These are phyloP conservation scores for Xylaria sp. DNA, from an alignment of 2,329 filamentous ascomycete genomes.

Conservation along the genomic window DNA sequence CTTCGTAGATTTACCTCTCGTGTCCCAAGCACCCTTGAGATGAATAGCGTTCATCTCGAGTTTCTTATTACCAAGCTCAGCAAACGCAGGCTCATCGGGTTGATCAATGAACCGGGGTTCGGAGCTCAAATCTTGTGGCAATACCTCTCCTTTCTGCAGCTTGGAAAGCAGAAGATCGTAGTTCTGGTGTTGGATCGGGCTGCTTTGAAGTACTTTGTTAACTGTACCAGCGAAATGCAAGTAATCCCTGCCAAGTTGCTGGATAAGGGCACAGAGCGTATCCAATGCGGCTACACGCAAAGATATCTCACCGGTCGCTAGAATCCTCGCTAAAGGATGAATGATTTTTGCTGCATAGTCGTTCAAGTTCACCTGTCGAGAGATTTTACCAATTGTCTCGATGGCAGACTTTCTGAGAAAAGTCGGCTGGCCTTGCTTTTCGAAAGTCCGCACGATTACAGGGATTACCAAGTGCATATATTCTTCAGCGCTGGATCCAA, in stretches of 20 bases:
- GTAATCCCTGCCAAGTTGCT: conserved; percentile 95
- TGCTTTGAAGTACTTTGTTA: conserved; percentile 82
- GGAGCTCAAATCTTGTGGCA: conserved; percentile 94
- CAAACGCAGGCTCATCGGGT: conserved; percentile 81
- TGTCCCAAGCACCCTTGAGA: conserved; percentile 96
- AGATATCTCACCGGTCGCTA: conserved; percentile 76
- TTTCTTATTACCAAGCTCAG: conserved; percentile 91
- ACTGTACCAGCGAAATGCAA: conserved; percentile 93
- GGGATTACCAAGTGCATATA: conserved; percentile 99
- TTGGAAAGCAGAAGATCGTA: conserved; percentile 94
- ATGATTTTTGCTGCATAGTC: conserved; percentile 97
- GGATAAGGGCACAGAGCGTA: conserved; percentile 93
- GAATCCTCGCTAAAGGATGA: conserved; percentile 86
- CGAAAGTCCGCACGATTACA: conserved; percentile 92
- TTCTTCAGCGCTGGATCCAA: conserved; percentile 94
- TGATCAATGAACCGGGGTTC: conserved; percentile 83
- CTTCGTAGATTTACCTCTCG: conserved; percentile 93
- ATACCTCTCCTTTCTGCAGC: conserved; percentile 89
- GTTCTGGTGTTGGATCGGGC: conserved; percentile 88
- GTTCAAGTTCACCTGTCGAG: conserved; percentile 94
- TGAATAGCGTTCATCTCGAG: conserved; percentile 97
- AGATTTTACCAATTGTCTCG: conserved; percentile 93
- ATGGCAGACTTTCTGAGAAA: conserved; percentile 89
- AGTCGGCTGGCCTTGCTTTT: conserved; percentile 83
- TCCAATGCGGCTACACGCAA: conserved; percentile 88